Base-by-base conservation (phyloP, 1,284 basidiomycete species). In the Microbotryum silenes-acaulis region DNA sequence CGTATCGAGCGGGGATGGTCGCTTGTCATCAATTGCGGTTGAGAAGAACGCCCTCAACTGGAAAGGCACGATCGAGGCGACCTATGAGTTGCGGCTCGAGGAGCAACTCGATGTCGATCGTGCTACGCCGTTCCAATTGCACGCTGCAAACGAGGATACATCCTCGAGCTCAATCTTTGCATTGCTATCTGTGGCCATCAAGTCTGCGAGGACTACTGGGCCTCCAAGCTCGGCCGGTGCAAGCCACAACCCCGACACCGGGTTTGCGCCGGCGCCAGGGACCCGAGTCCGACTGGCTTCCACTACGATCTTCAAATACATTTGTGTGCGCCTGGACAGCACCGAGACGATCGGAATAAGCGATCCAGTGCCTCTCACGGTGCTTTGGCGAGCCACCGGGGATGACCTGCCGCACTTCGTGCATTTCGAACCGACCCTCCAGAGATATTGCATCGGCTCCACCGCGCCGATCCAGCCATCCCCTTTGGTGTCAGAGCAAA, bases 1-100 rank as follows among this genome's bases (percentile, higher is more conserved):
- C 44, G 79, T 88, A 49, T 81, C 87, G 4, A 86, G 91, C 67
- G 91, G 91, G 9, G 77, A 79, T 59, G 89, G 89, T 8, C 74
- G 78, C 16, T 74, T 93, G 31, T 87, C 25, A 64, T 79, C 37
- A 65, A 71, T 59, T 21, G 27, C 20, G 3, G 20, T 57, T 25
- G 49, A 27, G 23, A 45, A 27, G n/a, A 27, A 42, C 20, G 37
- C 16, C 20, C 33, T n/a, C 20, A 54, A 25, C 72, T 44, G 72
- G 73, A 57, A 60, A 70, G n/a, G 76, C 75, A 4, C 56, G 47
- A 3, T 62, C 75, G 45, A 25, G 62, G 72, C 58, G 85, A 33
- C 83, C 85, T 57, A 71, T 74, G 77, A 51, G 77, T 78, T 44
- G 74, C 44, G 73, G 21, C n/a, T n/a, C 47, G 14, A 45, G 37